Evolutionary conservation across 305 asterid species (phyloP).

Genomic region (Fraxinus floribunda): DNA sequence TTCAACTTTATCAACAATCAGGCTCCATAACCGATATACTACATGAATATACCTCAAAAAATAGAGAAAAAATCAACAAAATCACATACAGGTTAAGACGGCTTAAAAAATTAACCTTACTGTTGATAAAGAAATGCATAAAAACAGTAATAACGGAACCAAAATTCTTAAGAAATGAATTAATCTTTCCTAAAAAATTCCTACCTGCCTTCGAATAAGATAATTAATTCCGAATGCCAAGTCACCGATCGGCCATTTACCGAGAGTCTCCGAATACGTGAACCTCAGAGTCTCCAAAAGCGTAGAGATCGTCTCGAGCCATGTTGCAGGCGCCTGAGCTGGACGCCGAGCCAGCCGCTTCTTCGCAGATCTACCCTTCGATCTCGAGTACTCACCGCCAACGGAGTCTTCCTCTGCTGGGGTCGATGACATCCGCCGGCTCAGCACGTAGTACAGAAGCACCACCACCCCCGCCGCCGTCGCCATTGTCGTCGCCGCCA

Average conservation of each 20-base stretch:
- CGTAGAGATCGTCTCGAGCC: conserved; percentile 80
- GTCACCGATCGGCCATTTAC: conserved; percentile 94
- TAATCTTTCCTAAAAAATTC: not conserved
- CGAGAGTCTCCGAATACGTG: conserved; percentile 80
- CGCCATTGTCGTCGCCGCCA: conserved; percentile 86
- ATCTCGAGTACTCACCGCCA: conserved; percentile 51
- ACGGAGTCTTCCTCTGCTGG: conserved; percentile 36
- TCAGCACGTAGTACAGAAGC: conserved; percentile 68
- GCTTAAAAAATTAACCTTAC: not conserved
- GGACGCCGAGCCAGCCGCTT: conserved; percentile 68
- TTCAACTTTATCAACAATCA: not conserved
- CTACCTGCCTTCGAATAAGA: conserved; percentile 79
- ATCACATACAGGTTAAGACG: not conserved
- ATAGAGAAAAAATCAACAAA: not conserved
- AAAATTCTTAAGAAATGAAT: not conserved
- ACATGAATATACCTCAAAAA: not conserved
- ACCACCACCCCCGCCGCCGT: conserved; percentile 83
- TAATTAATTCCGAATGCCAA: conserved; percentile 85
- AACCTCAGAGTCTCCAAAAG: conserved; percentile 78
- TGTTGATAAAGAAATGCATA: not conserved
- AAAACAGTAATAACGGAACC: not conserved
- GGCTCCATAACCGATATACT: not conserved
- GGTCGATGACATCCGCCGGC: conserved; percentile 45
- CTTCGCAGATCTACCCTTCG: conserved; percentile 56
- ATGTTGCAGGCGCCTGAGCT: conserved; percentile 90